Base-by-base conservation (phyloP, 805 yeast species). In the Candida succiphila region DNA sequence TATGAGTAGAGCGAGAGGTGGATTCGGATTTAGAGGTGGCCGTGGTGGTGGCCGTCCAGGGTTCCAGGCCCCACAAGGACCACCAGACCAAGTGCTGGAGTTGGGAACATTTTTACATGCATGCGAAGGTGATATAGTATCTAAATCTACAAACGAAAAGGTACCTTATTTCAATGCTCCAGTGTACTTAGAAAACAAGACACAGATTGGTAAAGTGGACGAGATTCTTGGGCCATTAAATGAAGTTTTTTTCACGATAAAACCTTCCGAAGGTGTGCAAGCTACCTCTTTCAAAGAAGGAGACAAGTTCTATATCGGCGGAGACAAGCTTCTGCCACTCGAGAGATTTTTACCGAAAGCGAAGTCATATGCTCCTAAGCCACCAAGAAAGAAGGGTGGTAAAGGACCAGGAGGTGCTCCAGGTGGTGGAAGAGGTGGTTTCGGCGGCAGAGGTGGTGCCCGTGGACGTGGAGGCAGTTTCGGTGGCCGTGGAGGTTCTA, bases 131-230 rank as follows among this genome's bases (percentile, higher is more conserved):
- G 98, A 92, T 54, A 83, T 92, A 54, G 95, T 92, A 37, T 92
- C 97, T 67, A 84, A 88, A 53, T 87, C 96, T 31, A 83, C 84
- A 51, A 92, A 92, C 59, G 77, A 86, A 37, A 89, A 89, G 67
- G 70, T 92, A 47, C 98, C 99, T 52, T 92, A 89, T 61, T 92
- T 92, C 74, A 92, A 92, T 64, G 99, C 99, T 19, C 98, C 98
- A 56, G 88, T 92, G 50, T 92, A 81, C 60, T 72, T 92, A 48
- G 97, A 92, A 59, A 89, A 92, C 71, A 92, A 92, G 63, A 81
- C 95, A 18, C 92, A 82, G 55, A 78, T 92, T 31, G 99, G 99
- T 51, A 92, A 92, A 61, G 95, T 92, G 38, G 99, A 92, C 58
- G 99, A 92, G 69, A 92, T 92, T 42, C 72, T 92, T 46, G 99